Evolutionary conservation across 805 yeast genomes (phyloP), one percentile per base, ranked within the genome.

Genomic region (Pichia manshurica): DNA sequence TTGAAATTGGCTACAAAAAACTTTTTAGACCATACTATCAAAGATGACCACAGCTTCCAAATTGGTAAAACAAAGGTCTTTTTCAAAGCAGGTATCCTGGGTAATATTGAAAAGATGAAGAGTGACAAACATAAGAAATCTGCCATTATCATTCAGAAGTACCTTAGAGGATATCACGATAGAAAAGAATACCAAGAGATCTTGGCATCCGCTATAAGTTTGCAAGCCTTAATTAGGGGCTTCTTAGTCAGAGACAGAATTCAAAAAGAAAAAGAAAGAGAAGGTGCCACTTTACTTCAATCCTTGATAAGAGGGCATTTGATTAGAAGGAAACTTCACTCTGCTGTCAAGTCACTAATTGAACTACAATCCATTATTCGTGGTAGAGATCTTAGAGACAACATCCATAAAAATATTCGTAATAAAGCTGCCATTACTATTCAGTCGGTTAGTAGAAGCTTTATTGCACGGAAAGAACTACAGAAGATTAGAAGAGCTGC

Each of bases 41-140:
- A 81, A 22, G 86, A 81, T 62, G 74, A 73, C 33, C 68, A 72
- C 46, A 85, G 86, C 59, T 90, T 84, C 65, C 96, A 90, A 67
- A 74, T 87, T 50, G 99, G 99, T 69, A 81, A 87, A 62, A 85
- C 96, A 37, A 91, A 91, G 69, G 88, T 91, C 49, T 91, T 91
- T 71, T 87, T 91, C 72, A 84, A 95, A 60, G 96, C 97, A 28
- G 99, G 99, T 63, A 86, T 91, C 84, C 73, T 91, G 64, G 98
- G 97, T 4, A 81, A 81, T 53, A 74, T 91, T 57, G 99, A 91
- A 68, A 87, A 87, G 57, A 68, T 84, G 60, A 81, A 97, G 66
- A 71, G 89, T 29, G 86, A 84, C 53, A 87, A 89, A 59, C 77
- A 89, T 56, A 77, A 77, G 60, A 75, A 71, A 45, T 82, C 96